Evolutionary conservation across 1,284 basidiomycete genomes (phyloP), one percentile per base, ranked within the genome.

Genomic region (Fomitopsis schrenkii): DNA sequence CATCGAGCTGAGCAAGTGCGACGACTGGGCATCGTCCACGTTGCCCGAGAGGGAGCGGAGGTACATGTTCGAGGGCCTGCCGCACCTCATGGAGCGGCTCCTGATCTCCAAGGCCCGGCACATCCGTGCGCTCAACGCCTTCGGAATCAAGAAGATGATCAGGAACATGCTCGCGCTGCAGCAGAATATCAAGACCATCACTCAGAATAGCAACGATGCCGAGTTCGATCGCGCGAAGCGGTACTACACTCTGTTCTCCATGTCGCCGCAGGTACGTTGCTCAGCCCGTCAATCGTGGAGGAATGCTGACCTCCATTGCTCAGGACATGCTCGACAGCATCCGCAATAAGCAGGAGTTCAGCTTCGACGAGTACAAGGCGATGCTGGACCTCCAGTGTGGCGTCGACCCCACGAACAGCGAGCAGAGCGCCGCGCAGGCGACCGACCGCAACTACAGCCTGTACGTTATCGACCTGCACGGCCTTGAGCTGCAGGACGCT

Each of bases 111-210:
- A 90, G 63, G 93, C 93, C 33, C 85, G 86, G 26, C 77, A 85
- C 60, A 83, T 99, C 61, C 85, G 84, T 28, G 73, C 83, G 15
- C 87, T 89, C 14, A 98, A 95, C 67, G 72, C 78, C 0, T 84
- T 88, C 59, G 97, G 97, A 0, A 86, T 95, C 64, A 86, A 88
- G 70, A 98, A 98, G 77, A 91, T 98, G 72, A 77, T 88, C 68
- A 86, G 95, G 48, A 97, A 98, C 74, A 91, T 98, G 52, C 80
- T 95, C 28, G 93, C 96, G 14, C 81, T 99, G 28, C 95, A 97
- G 72, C 97, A 99, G 73, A 92, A 93, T 68, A 83, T 98, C 67
- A 94, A 94, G 71, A 88, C 90, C 9, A 84, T 96, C 58, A 83
- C 85, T 3, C 78, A 83, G 58, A 83, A 84, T 60, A 77, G 79